Evolutionary conservation across 2,329 filamentous ascomycete genomes (phyloP), one percentile per base, ranked within the genome.

Genomic region (Chaetomium strumarium): DNA sequence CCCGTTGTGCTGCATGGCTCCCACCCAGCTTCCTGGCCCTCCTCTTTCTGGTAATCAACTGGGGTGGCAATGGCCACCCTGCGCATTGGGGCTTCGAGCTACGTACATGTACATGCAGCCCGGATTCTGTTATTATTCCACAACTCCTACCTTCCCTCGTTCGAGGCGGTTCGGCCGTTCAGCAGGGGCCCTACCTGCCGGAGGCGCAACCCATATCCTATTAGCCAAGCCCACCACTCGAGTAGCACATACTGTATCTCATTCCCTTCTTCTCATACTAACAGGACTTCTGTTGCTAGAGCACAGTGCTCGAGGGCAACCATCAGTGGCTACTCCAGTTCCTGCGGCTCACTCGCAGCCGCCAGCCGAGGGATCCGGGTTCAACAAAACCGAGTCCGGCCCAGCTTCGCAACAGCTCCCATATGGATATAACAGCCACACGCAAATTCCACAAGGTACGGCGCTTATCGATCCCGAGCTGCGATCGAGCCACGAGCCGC

Each of bases 391-490:
- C 14, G 58, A 59, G 8, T 54, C 60, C 14, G 51, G 53, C 38
- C 11, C 58, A 51, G 39, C 57, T 29, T 45, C 53, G 49, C 59
- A 60, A 30, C 45, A 56, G 17, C 52, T 63, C 53, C 51, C 64
- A 58, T 75, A 77, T 74, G 75, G 73, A 64, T 76, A 76, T 66
- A 70, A 24, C 24, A 7, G 53, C 56, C 69, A 71, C 52, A 60
- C 70, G 52, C 53, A 56, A 34, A 38, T 54, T 19, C 42, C 54
- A 55, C 71, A 73, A 56, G 65, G 65, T 58, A 74, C 77, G 59
- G 63, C 72, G 55, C 72, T 73, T 55, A 76, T 78, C 46, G 74
- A 78, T 54, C 75, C 75, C 17, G 73, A 77, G 49, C 67, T 78
- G 41, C 70, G 75, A 60, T 60, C 59, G 10, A 44, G 46, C 29